These are phyloP conservation scores for Rickenella mellea DNA, from an alignment of 768 basidiomycete genomes.

Conservation along the genomic window DNA sequence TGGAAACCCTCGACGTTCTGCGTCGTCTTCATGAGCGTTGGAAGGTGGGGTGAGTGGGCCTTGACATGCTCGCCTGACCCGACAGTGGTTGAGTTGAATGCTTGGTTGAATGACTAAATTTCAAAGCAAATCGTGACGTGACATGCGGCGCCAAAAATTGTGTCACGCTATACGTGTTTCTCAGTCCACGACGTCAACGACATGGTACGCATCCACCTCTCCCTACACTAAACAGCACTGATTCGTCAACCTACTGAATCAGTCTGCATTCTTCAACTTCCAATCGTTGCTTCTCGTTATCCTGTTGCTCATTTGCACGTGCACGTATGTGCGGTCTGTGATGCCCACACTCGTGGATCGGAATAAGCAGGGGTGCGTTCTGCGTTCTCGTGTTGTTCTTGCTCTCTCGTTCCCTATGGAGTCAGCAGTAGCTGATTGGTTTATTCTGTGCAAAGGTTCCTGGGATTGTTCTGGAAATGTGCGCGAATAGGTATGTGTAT, in stretches of 20 bases:
- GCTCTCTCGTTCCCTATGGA: neutral
- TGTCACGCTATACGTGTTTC: no score
- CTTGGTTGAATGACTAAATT: no score
- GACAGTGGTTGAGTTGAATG: no score
- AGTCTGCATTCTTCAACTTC: slow-evolving; percentile 98
- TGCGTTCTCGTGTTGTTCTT: neutral
- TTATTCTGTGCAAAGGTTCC: slow-evolving; percentile 44
- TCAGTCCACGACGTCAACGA: no score
- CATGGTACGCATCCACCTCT: no score
- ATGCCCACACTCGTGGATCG: slow-evolving; percentile 85
- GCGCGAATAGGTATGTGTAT: slow-evolving; percentile 77
- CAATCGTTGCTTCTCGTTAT: slow-evolving; percentile 91
- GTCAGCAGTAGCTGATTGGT: neutral
- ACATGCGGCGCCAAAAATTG: no score
- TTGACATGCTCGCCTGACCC: no score
- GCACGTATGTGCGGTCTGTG: slow-evolving; percentile 87
- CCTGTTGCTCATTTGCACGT: slow-evolving; percentile 91
- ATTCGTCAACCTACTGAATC: neutral
- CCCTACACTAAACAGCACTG: no score
- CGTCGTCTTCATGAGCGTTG: no score
- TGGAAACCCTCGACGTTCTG: no score
- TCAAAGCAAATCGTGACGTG: no score
- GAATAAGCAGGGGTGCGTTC: slow-evolving; percentile 84
- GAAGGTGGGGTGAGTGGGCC: no score
- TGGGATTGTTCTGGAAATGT: slow-evolving; percentile 90